Conservation (phyloP, 1,284 basidiomycete genomes). For the Ustilago trichophora region DNA sequence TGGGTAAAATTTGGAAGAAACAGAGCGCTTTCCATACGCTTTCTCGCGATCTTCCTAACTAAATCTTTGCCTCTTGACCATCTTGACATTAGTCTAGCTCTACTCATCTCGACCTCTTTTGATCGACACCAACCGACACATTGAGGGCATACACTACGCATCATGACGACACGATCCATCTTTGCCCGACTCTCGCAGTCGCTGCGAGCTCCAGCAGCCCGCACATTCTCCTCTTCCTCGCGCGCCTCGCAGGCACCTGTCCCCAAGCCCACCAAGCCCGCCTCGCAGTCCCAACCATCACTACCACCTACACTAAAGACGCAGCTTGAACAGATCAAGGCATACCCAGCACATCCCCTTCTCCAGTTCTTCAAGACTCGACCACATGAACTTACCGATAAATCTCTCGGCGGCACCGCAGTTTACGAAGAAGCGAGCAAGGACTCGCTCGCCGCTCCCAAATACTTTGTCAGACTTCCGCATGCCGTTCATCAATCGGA, state of each 20-base stretch:
- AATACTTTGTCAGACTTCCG: slow-evolving; percentile 43
- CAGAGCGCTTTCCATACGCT: neutral
- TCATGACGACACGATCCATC: slow-evolving; percentile 18
- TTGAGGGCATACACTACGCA: too few species aligned
- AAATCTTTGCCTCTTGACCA: too few species aligned
- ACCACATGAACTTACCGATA: slow-evolving; percentile 29
- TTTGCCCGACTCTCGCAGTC: slow-evolving; percentile 25
- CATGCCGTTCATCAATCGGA: slow-evolving; percentile 40
- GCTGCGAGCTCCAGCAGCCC: slow-evolving; percentile 17
- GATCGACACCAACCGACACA: neutral
- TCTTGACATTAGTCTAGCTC: neutral
- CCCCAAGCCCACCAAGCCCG: slow-evolving; percentile 31
- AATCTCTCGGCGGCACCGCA: slow-evolving; percentile 21
- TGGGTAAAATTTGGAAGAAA: slow-evolving; percentile 14
- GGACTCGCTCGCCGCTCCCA: slow-evolving; percentile 13
- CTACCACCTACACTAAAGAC: slow-evolving; percentile 16
- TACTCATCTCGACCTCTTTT: neutral
- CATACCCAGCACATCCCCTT: slow-evolving; percentile 61
- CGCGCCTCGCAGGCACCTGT: slow-evolving; percentile 33
- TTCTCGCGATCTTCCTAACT: too few species aligned
- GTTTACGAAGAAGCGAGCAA: slow-evolving; percentile 27
- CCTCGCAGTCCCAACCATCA: slow-evolving; percentile 34
- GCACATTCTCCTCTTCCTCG: slow-evolving; percentile 30
- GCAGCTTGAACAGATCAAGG: slow-evolving; percentile 40
- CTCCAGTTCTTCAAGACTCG: slow-evolving; percentile 59